Conservation (phyloP, 208 protist species). For the Acanthamoeba triangularis region DNA sequence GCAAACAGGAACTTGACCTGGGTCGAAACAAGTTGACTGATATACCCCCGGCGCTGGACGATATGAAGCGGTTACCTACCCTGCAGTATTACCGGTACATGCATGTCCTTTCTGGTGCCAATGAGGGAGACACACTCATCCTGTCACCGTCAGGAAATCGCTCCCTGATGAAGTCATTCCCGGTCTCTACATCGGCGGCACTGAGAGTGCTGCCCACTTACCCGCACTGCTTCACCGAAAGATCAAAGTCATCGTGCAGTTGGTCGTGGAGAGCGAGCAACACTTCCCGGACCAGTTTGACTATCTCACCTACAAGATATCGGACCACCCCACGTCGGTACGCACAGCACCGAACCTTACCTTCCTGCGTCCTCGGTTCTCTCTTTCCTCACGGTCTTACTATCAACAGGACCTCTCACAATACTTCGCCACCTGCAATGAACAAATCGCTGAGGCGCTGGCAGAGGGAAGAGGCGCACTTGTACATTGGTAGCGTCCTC, state of each 20-base stretch:
- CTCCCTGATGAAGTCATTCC: constrained; percentile 49
- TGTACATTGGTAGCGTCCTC: background rate
- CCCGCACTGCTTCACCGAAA: constrained; percentile 12
- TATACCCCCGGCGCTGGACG: background rate
- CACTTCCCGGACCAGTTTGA: constrained; percentile 26
- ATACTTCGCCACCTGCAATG: background rate
- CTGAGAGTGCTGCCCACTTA: background rate
- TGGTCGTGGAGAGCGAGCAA: background rate
- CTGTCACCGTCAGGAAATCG: background rate
- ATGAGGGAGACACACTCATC: background rate
- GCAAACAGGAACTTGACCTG: background rate
- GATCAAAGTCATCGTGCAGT: background rate
- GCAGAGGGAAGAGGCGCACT: background rate
- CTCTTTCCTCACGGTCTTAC: background rate
- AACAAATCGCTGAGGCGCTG: background rate
- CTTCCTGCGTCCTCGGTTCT: background rate
- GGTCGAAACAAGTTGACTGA: background rate
- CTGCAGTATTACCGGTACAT: background rate
- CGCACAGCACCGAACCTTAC: background rate
- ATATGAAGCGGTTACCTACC: background rate
- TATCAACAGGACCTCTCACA: background rate
- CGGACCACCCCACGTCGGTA: constrained; percentile 32
- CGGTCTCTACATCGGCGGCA: constrained; percentile 23
- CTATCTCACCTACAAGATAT: background rate
- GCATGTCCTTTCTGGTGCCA: background rate